Conservation (phyloP, 2,329 filamentous ascomycete genomes). For the Alternaria conjuncta region DNA sequence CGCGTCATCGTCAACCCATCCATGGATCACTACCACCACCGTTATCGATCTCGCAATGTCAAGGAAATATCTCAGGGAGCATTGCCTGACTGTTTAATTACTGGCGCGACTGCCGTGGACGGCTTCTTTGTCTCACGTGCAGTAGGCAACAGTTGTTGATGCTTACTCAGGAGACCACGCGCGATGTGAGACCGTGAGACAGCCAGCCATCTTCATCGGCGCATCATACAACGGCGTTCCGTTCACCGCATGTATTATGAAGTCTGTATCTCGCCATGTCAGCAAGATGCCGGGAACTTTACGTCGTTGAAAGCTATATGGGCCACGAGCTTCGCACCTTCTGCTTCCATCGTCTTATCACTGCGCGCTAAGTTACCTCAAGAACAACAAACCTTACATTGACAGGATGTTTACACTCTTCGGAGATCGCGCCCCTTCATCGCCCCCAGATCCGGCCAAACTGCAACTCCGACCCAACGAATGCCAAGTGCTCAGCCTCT, state of each 20-base stretch:
- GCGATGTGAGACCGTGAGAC: not conserved
- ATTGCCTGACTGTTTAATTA: accelerated
- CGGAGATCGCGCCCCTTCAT: slow-evolving; percentile 15
- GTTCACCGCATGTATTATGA: not conserved
- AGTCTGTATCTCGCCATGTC: not conserved
- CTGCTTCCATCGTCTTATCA: not conserved
- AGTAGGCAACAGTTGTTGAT: not conserved
- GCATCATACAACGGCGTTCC: not conserved
- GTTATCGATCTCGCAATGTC: not conserved
- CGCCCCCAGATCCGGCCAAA: slow-evolving; percentile 22
- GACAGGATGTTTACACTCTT: slow-evolving; percentile 8
- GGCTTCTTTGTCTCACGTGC: not conserved
- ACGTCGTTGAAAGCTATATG: not conserved
- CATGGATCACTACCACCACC: too few species aligned
- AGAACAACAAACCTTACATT: too few species aligned
- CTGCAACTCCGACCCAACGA: slow-evolving; percentile 21
- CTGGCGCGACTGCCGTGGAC: not conserved
- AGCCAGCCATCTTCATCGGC: not conserved
- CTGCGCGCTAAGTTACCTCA: not conserved
- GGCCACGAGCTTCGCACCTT: not conserved
- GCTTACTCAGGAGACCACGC: not conserved
- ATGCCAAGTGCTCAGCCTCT: slow-evolving; percentile 23
- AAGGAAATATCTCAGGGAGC: not conserved
- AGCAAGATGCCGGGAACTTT: not conserved
- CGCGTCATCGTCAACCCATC: slow-evolving; percentile 4